Percentiles rank a stretch among this genome's conserved stretches.
These are phyloP conservation scores for Cutaneotrichosporon cutaneum DNA, from an alignment of 1,284 basidiomycete genomes.

Conservation along the genomic window DNA sequence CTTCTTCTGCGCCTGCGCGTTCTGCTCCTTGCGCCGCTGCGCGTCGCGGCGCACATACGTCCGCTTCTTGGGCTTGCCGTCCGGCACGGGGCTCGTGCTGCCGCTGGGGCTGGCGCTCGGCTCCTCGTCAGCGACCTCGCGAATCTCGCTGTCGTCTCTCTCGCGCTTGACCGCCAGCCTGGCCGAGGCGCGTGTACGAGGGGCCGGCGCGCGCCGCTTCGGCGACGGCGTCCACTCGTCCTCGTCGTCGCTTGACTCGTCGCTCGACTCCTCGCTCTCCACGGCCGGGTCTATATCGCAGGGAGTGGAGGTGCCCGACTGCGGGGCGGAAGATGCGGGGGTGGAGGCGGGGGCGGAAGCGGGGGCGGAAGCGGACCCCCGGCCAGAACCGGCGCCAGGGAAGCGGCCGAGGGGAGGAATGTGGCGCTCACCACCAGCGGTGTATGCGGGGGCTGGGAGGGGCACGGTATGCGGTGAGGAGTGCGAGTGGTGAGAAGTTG, in stretches of 20 bases:
- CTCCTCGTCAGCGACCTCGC: background rate
- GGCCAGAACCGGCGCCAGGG: background rate
- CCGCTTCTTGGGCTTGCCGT: slow-evolving; percentile 16
- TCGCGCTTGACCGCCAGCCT: background rate
- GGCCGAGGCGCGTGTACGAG: background rate
- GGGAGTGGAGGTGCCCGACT: background rate
- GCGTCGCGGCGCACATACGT: slow-evolving; percentile 27
- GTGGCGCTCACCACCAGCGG: background rate
- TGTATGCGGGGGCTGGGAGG: background rate
- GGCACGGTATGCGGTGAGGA: background rate
- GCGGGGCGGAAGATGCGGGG: background rate
- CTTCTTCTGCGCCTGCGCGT: slow-evolving; percentile 34
- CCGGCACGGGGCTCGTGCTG: background rate
- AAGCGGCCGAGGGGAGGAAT: background rate
- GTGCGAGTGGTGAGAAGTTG: background rate
- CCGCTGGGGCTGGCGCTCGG: background rate
- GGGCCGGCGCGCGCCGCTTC: background rate
- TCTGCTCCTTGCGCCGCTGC: slow-evolving; percentile 32
- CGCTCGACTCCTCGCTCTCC: background rate
- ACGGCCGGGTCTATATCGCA: background rate
- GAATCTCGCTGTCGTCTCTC: background rate
- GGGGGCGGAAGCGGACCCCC: background rate
- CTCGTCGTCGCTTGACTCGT: slow-evolving; percentile 2
- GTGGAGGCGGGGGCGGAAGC: background rate
- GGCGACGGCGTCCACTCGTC: slow-evolving; percentile 2